Percentiles rank a stretch among this genome's conserved stretches.
Evolutionary conservation across 177 flowering plant genomes (phyloP).

Genomic region (Vitis hybrid): DNA sequence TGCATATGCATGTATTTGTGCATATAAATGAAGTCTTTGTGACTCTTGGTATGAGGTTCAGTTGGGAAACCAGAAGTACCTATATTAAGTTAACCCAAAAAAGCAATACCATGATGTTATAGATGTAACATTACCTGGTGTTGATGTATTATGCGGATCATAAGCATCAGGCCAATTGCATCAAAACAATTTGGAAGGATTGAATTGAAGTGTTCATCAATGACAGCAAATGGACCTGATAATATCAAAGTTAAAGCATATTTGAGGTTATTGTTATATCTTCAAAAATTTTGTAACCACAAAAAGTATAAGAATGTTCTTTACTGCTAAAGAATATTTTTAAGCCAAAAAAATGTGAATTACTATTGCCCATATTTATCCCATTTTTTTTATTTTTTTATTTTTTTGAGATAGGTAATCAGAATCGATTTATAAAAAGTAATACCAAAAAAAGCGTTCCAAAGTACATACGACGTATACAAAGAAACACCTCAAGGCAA

Average conservation of each 20-base stretch:
- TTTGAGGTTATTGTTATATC: not conserved
- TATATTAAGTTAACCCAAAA: not conserved
- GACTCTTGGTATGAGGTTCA: not conserved
- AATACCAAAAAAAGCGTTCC: too few species aligned
- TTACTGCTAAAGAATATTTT: not conserved
- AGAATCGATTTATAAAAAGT: too few species aligned
- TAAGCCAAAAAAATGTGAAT: too few species aligned
- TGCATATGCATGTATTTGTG: too few species aligned
- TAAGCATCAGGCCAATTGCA: slow-evolving; percentile 98
- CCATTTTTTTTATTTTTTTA: too few species aligned
- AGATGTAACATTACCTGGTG: slow-evolving; percentile 64
- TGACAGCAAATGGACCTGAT: slow-evolving; percentile 88
- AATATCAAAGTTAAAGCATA: slow-evolving; percentile 12
- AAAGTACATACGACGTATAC: too few species aligned
- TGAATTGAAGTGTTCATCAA: slow-evolving; percentile 92
- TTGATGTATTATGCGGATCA: slow-evolving; percentile 93
- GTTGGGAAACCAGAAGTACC: not conserved
- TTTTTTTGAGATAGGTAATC: too few species aligned
- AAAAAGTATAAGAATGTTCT: not conserved
- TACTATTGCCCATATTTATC: not conserved
- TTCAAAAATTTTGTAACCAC: not conserved
- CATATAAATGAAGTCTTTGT: too few species aligned
- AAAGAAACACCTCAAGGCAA: too few species aligned
- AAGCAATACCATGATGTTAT: not conserved
- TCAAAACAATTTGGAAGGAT: slow-evolving; percentile 87